Evolutionary conservation across 495 filamentous ascomycete species (phyloP).

Genomic region (Darksidea phi): DNA sequence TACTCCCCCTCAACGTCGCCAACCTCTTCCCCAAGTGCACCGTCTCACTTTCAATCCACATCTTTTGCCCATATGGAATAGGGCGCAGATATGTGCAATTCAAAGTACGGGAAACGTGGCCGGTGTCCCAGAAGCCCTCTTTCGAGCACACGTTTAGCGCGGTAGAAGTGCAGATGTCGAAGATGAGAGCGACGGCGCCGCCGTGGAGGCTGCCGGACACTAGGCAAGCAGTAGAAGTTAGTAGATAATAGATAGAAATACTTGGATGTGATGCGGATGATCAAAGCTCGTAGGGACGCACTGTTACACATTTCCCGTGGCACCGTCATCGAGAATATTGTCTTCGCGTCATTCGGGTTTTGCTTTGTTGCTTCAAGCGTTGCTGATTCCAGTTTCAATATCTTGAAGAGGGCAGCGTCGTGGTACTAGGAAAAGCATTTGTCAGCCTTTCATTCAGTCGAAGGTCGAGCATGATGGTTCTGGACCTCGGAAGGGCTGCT

Average conservation of each 20-base stretch:
- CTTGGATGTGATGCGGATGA: too few relatives aligned
- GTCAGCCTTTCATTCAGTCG: too few relatives aligned
- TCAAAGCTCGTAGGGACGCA: too few relatives aligned
- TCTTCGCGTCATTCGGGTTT: constrained; percentile 23
- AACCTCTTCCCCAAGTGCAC: constrained; percentile 40
- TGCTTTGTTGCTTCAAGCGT: constrained; percentile 20
- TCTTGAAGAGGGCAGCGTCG: constrained; percentile 19
- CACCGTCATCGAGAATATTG: constrained; percentile 39
- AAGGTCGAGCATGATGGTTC: too few relatives aligned
- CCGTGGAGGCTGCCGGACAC: constrained; percentile 41
- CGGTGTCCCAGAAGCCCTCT: constrained; percentile 40
- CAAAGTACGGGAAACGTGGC: constrained; percentile 41
- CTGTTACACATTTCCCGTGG: constrained; percentile 36
- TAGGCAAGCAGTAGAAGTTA: too few relatives aligned
- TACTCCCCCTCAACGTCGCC: constrained; percentile 31
- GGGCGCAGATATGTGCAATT: constrained; percentile 44
- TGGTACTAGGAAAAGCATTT: constrained; percentile 15
- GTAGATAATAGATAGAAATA: too few relatives aligned
- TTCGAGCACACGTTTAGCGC: constrained; percentile 31
- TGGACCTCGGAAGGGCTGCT: too few relatives aligned
- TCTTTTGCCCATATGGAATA: constrained; percentile 35
- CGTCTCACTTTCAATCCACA: constrained; percentile 42
- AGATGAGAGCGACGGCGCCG: constrained; percentile 40
- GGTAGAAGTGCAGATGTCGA: constrained; percentile 42
- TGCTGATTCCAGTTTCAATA: constrained; percentile 23